phyloP scores from a whole-genome alignment of 352 stramenopile genomes.

The Phytophthora tubulina region DNA sequence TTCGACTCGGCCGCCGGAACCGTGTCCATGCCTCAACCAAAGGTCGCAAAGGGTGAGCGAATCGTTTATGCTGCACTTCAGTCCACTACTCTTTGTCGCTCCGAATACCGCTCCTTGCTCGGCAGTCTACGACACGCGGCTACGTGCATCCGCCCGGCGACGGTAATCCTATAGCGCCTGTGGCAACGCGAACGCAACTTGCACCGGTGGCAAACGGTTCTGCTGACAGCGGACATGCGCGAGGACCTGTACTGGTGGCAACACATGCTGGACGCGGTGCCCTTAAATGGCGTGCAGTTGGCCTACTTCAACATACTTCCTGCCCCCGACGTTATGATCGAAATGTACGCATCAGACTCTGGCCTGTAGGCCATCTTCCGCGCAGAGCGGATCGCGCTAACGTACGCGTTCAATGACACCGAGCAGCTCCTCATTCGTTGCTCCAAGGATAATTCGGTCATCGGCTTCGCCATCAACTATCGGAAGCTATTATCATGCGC shows the following conservation, averaged over 20 bases:
- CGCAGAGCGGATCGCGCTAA: neutral
- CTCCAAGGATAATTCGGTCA: neutral
- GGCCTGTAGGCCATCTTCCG: neutral
- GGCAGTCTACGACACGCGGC: neutral
- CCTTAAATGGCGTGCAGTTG: neutral
- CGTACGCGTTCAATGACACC: neutral
- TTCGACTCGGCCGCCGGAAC: neutral
- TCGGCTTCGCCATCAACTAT: conserved; percentile 3
- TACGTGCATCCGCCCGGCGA: neutral
- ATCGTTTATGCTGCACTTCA: neutral
- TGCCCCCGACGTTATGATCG: neutral
- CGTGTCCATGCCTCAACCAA: neutral
- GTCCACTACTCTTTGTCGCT: neutral
- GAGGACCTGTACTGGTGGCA: neutral
- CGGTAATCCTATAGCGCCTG: neutral
- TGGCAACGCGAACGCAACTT: neutral
- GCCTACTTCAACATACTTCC: neutral
- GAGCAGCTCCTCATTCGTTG: neutral
- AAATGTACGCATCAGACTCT: neutral
- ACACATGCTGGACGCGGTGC: neutral
- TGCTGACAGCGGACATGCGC: neutral
- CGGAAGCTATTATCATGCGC: neutral
- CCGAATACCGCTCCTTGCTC: neutral
- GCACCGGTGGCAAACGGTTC: neutral
- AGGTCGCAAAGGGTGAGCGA: neutral